Conservation (phyloP, 2,329 filamentous ascomycete genomes). For the Aspergillus brunneoviolaceus region DNA sequence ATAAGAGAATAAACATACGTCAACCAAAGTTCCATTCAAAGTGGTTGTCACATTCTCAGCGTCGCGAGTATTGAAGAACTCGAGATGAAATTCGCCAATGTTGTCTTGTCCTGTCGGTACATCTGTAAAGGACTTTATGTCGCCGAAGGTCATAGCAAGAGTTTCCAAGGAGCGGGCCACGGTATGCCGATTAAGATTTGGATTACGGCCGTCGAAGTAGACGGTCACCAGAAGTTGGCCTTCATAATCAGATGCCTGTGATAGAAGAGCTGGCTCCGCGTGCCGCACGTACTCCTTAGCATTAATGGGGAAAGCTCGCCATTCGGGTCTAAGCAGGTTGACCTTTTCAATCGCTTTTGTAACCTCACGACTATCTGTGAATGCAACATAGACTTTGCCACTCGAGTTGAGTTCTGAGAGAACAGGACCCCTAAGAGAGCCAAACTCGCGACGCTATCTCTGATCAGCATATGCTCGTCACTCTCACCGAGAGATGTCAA, state of each 20-base stretch:
- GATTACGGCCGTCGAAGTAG: conserved; percentile 36
- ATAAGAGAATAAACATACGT: conserved; percentile 27
- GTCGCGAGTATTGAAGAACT: conserved; percentile 41
- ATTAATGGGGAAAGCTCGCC: conserved; percentile 49
- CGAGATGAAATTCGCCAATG: conserved; percentile 38
- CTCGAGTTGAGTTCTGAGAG: conserved; percentile 35
- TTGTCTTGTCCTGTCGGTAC: conserved; percentile 29
- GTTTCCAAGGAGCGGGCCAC: conserved; percentile 51
- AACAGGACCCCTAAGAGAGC: conserved; percentile 39
- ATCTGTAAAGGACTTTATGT: conserved; percentile 37
- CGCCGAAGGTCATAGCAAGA: conserved; percentile 39
- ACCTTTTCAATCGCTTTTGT: conserved; percentile 52
- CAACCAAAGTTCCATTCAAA: conserved; percentile 37
- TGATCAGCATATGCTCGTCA: background rate
- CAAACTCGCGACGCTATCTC: conserved; percentile 35
- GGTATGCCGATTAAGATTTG: conserved; percentile 25
- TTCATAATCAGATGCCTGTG: conserved; percentile 49
- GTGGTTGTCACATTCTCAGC: conserved; percentile 37
- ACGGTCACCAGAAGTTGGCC: conserved; percentile 57
- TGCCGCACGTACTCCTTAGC: conserved; percentile 48
- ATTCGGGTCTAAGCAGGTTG: conserved; percentile 46
- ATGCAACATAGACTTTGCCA: conserved; percentile 55
- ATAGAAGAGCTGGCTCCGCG: conserved; percentile 27
- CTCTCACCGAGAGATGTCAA: background rate
- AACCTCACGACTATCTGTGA: conserved; percentile 62